These are phyloP conservation scores for Leishmania mexicana DNA, from an alignment of 208 protist species.

Conservation along the genomic window DNA sequence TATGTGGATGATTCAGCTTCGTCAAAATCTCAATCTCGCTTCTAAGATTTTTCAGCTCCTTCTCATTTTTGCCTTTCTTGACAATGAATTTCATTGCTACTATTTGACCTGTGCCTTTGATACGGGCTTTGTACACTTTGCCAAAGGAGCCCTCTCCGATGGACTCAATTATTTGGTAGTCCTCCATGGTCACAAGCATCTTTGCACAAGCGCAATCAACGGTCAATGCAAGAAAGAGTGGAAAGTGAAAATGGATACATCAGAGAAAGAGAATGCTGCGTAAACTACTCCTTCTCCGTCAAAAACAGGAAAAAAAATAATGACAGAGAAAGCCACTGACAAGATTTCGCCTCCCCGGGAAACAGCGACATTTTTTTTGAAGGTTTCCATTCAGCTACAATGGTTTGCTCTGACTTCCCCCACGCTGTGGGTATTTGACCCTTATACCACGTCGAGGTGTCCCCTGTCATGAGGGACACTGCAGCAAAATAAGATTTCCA, in stretches of 20 bases:
- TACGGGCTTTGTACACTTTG: constrained; percentile 97
- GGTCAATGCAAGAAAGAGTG: constrained; percentile 9
- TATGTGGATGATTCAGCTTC: constrained; percentile 96
- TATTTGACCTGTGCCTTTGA: constrained; percentile 92
- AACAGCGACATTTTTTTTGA: no score
- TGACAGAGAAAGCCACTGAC: not conserved
- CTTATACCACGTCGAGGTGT: not conserved
- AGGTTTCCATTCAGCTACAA: not conserved
- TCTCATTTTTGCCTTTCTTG: constrained; percentile 95
- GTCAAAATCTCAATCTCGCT: constrained; percentile 97
- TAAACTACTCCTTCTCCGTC: not conserved
- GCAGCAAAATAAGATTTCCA: not conserved
- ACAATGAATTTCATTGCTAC: constrained; percentile 99
- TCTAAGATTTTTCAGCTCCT: constrained; percentile 92
- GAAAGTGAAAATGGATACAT: constrained; percentile 2
- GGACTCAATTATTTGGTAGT: constrained; percentile 93
- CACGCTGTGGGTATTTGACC: not conserved
- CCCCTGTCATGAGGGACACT: not conserved
- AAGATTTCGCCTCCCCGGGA: not conserved
- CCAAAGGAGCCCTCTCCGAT: constrained; percentile 99
- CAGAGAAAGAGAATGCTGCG: not conserved
- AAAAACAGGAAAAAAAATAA: not conserved
- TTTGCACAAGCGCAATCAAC: constrained; percentile 3
- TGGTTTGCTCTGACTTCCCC: not conserved
- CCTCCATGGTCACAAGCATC: constrained; percentile 66